Base-by-base conservation (phyloP, 2,329 filamentous ascomycete genomes). In the Colletotrichum somersetense region DNA sequence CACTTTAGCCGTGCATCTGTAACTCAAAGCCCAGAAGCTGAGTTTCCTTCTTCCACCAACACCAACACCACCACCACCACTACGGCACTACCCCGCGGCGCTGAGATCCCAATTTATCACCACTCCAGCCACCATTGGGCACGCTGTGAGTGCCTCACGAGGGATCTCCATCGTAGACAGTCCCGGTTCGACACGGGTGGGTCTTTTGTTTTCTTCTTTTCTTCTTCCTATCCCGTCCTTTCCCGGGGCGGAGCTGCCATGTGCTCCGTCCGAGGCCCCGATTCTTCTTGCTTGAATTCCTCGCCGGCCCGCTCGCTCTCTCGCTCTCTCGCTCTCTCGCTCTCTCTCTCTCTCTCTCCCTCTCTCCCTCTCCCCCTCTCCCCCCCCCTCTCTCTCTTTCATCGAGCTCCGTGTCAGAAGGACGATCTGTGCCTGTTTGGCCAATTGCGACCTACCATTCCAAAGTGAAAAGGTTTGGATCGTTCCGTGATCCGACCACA, bases 401-500 rank as follows among this genome's bases (percentile, higher is more conserved):
- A 38, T 52, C 48, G 23, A 38, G 53, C 53, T 56, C 33, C 11
- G 18, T 53, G 44, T 35, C 33, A 44, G 42, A 6, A 16, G 42
- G 16, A 30, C 30, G 30, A 30, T 30, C 30, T 30, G 30, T 30
- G 30, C 30, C 30, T 30, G 30, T 30, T 30, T 3, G 4, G 30
- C 30, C 4, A 30, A 30, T 30, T 30, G 30, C 3, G 30, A 5
- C 30, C 30, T 30, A 3, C 30, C 59, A n/a, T 40, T 14, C 33
- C 46, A 62, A 18, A 46, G 38, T 12, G 33, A 52, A 23, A 23
- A 1, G 30, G 26, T 48, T 42, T 63, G 44, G 44, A 58, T 44
- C 58, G 26, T 57, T 44, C 46, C 52, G 46, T 57, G 58, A 63
- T 71, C 68, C 62, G 68, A 71, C 57, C 68, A 40, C 42, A 44